Base-by-base conservation (phyloP, 2,329 filamentous ascomycete genomes). In the Colletotrichum incanum region DNA sequence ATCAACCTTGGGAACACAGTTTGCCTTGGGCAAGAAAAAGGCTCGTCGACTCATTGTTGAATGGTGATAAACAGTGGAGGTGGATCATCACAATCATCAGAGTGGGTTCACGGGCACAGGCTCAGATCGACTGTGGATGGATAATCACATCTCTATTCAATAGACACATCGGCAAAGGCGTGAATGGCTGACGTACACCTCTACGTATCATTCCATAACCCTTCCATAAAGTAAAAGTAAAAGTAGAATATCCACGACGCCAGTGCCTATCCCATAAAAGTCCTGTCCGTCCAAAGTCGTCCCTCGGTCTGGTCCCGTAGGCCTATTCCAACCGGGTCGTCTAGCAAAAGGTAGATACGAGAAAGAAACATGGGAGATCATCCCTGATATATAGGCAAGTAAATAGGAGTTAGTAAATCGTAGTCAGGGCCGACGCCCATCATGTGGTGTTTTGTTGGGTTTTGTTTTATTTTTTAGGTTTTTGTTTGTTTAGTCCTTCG, bases 401-500 rank as follows among this genome's bases (percentile, higher is more conserved):
- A 67, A 63, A 58, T 49, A 71, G 26, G 49, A 55, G 28, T 59
- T 39, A 67, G 59, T 71, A 73, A 54, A 67, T 73, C 69, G 70
- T 72, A 37, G 63, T 70, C 52, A 61, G 61, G 55, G 52, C 60
- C 60, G 43, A 69, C 39, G 50, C 65, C 65, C 63, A n/a, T 71
- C 68, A 20, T 71, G 18, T 63, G 23, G 37, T 34, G 43, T 63
- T 69, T 59, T 26, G 34, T n/a, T 6, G 31, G 54, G 5, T 28
- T 16, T 34, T 31, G 5, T 43, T 61, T 67, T 62, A 9, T 55
- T 61, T 54, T 20, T 58, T 39, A 26, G 14, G 11, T 39, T 39
- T 39, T 6, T 47, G 34, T 23, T 52, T 43, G 11, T 74, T 80
- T 77, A 85, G 74, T 88, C 87, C 75, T 84, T 85, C 39, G 89